These are phyloP conservation scores for Zalaria sp. DNA, from an alignment of 2,329 filamentous ascomycete genomes.

Conservation along the genomic window DNA sequence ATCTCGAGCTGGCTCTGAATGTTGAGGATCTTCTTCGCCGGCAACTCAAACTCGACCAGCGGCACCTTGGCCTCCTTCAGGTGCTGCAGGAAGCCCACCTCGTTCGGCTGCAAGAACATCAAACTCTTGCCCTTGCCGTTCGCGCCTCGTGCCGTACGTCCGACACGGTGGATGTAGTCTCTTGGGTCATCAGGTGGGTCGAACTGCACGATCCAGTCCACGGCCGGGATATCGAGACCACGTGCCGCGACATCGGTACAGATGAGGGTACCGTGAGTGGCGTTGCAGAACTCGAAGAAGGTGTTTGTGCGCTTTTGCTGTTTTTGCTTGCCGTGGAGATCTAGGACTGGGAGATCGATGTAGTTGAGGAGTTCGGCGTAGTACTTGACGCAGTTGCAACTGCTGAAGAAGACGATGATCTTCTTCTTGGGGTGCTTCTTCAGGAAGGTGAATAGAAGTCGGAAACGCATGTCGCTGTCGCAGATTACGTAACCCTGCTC, in stretches of 20 bases:
- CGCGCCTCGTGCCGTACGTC: slow-evolving; percentile 77
- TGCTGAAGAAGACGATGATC: slow-evolving; percentile 92
- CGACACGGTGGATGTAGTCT: slow-evolving; percentile 92
- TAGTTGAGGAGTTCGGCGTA: slow-evolving; percentile 93
- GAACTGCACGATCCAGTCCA: slow-evolving; percentile 94
- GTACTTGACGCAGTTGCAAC: slow-evolving; percentile 74
- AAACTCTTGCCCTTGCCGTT: slow-evolving; percentile 76
- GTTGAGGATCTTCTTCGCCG: slow-evolving; percentile 77
- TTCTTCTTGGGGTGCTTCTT: slow-evolving; percentile 91
- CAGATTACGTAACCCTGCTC: slow-evolving; percentile 95
- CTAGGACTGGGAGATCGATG: slow-evolving; percentile 81
- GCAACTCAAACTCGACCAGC: slow-evolving; percentile 92
- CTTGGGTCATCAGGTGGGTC: slow-evolving; percentile 49
- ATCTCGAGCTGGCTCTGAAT: slow-evolving; percentile 74
- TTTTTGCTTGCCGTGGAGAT: slow-evolving; percentile 90
- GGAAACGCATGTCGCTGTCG: slow-evolving; percentile 85
- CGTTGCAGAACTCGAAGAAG: slow-evolving; percentile 92
- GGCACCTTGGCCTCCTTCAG: slow-evolving; percentile 85
- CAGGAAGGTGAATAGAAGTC: slow-evolving; percentile 86
- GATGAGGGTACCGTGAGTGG: slow-evolving; percentile 73
- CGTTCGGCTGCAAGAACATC: slow-evolving; percentile 84
- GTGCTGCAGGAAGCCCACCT: slow-evolving; percentile 84
- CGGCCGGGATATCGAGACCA: slow-evolving; percentile 87
- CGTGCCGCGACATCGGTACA: slow-evolving; percentile 94
- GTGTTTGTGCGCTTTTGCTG: slow-evolving; percentile 98